phyloP scores from a whole-genome alignment of 176 grass and related monocot genomes.

The Hsuehochloa calcarea region DNA sequence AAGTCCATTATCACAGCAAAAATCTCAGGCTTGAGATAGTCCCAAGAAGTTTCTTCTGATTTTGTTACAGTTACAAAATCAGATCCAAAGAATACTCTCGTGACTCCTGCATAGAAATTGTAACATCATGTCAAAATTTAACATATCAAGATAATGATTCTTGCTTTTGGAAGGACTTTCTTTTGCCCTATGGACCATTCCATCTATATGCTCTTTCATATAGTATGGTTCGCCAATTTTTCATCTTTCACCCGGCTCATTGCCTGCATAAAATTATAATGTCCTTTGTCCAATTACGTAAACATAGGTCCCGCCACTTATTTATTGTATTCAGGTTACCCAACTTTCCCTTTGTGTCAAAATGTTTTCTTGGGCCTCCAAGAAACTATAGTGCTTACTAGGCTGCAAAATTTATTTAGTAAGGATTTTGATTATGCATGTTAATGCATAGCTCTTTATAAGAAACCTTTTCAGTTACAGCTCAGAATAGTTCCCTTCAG shows the following conservation, averaged over 20 bases:
- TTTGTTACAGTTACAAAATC: slow-evolving; percentile 99
- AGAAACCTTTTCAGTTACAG: not conserved
- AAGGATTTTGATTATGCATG: not conserved
- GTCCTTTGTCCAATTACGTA: not conserved
- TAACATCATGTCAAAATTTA: not conserved
- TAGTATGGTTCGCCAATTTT: not conserved
- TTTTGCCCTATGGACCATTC: not conserved
- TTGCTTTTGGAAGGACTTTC: not conserved
- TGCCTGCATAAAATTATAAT: not conserved
- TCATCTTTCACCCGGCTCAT: not conserved
- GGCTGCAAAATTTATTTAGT: not conserved
- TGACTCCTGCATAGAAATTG: slow-evolving; percentile 62
- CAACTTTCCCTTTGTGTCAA: not conserved
- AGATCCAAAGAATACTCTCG: slow-evolving; percentile 87
- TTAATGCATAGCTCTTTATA: not conserved
- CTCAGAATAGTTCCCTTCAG: not conserved
- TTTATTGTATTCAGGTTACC: slow-evolving; percentile 3
- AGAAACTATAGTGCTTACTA: not conserved
- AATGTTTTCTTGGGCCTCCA: not conserved
- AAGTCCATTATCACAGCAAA: slow-evolving; percentile 97
- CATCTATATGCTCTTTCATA: not conserved
- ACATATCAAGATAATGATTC: not conserved
- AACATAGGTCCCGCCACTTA: not conserved
- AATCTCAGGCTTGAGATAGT: slow-evolving; percentile 84
- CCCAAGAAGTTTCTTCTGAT: slow-evolving; percentile 90